These are phyloP conservation scores for Jacaranda mimosifolia DNA, from an alignment of 257 asterid genomes.

Conservation along the genomic window DNA sequence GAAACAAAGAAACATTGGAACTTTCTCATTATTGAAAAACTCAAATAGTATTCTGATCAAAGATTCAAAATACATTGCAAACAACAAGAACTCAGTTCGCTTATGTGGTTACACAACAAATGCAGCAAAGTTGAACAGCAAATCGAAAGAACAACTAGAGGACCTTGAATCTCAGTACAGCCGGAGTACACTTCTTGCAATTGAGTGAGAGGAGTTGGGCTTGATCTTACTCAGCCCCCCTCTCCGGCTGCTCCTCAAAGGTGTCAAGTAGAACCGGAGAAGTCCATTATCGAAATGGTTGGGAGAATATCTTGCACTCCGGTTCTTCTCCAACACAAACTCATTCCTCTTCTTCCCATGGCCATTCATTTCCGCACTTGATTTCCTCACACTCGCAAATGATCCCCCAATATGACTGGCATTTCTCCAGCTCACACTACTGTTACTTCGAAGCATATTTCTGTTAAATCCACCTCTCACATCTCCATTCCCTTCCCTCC, in stretches of 20 bases:
- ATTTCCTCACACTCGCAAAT: constrained; percentile 62
- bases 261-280: constrained; percentile 79
- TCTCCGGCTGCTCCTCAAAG: constrained; percentile 77
- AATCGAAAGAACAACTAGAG: constrained; percentile 41
- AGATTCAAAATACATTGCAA: constrained; percentile 40
- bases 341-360: constrained; percentile 68
- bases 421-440: constrained; percentile 85
- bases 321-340: constrained; percentile 76
- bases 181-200: constrained; percentile 67
- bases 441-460: constrained; percentile 68
- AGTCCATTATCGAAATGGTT: constrained; percentile 78
- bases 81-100: constrained; percentile 42
- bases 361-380: constrained; percentile 61
- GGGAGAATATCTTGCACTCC: constrained; percentile 83
- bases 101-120: constrained; percentile 48
- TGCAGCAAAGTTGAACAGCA: constrained; percentile 40
- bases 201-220: constrained; percentile 68
- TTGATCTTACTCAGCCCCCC: constrained; percentile 64
- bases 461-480: constrained; percentile 52
- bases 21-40: constrained; percentile 52
- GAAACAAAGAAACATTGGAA: constrained; percentile 19
- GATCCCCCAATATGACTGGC: constrained; percentile 55
- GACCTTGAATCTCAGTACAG: constrained; percentile 62
- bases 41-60: constrained; percentile 44
- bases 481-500: constrained; percentile 50